These are phyloP conservation scores for Testicularia cyperi DNA, from an alignment of 1,284 basidiomycete species.

Conservation along the genomic window DNA sequence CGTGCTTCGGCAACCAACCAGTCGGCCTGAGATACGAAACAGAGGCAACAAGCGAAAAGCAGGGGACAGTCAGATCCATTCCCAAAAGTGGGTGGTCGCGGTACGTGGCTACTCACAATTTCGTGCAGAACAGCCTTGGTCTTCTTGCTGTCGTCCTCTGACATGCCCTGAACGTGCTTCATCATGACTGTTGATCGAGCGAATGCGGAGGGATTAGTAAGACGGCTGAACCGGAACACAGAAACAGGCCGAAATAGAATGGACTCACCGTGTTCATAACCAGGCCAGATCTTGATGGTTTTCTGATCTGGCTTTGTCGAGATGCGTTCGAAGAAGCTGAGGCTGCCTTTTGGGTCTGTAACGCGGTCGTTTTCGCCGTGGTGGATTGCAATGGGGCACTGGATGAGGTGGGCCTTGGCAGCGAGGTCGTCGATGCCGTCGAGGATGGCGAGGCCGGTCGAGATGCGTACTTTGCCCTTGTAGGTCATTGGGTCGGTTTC, in stretches of 20 bases:
- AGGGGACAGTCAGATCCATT: not conserved
- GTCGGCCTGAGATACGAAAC: slow-evolving; percentile 4
- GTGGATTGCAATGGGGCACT: slow-evolving; percentile 62
- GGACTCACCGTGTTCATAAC: slow-evolving; percentile 63
- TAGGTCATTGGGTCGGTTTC: slow-evolving; percentile 62
- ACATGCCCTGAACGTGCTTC: slow-evolving; percentile 57
- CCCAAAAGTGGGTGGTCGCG: too few species aligned
- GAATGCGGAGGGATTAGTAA: not conserved
- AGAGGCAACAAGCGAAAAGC: not conserved
- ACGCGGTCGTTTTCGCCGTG: slow-evolving; percentile 64
- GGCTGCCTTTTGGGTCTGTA: slow-evolving; percentile 62
- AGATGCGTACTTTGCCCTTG: slow-evolving; percentile 63
- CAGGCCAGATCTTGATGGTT: slow-evolving; percentile 63
- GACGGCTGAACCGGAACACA: too few species aligned
- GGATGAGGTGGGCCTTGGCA: slow-evolving; percentile 58
- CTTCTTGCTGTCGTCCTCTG: slow-evolving; percentile 38
- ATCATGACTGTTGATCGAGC: slow-evolving; percentile 57
- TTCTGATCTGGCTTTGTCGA: slow-evolving; percentile 59
- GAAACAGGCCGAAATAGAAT: too few species aligned
- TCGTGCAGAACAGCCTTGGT: slow-evolving; percentile 40
- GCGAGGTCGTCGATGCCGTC: slow-evolving; percentile 61
- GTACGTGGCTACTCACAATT: slow-evolving; percentile 25
- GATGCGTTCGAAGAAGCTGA: slow-evolving; percentile 61
- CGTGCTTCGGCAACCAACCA: slow-evolving; percentile 32
- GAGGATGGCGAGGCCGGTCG: slow-evolving; percentile 63